Evolutionary conservation across 192 early-diverging fungal species (phyloP), one percentile per base, ranked within the genome.

Genomic region (Podila minutissima): DNA sequence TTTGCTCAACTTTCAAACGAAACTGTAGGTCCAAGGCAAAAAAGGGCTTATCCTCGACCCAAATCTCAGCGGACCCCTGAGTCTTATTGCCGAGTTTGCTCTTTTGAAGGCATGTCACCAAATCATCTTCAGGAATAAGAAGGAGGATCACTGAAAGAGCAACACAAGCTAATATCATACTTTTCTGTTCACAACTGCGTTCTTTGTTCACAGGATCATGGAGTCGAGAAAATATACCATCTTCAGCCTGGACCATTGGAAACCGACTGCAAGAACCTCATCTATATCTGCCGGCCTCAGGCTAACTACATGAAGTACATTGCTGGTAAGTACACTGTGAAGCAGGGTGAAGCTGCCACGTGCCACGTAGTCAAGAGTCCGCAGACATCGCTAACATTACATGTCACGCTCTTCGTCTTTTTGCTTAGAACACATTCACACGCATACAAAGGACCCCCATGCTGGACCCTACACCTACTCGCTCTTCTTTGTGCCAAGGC

Each of bases 201-300:
- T 51, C 55, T 60, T 35, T 46, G 41, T 17, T 46, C 41, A 66
- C 73, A 94, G 91, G 97, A 98, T 69, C 97, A 98, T 86, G 97
- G 97, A 24, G 95, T 97, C 15, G 95, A 97, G 65, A 97, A 95
- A 86, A 93, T 98, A 62, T 97, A 93, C 79, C 90, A 97, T 71
- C 86, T 98, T 24, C 84, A 93, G 22, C 66, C 88, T n/a, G 86
- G 79, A 19, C 84, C 79, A 37, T 67, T 93, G 66, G 91, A 93
- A 9, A 93, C 92, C 0, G 95, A 95, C 35, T 83, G 89, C 71
- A 88, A 86, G 60, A 90, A 87, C 66, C 66, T 98, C 28, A 89
- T 97, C n/a, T 98, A 97, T 75, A 88, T 98, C 38, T 89, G 91
- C 60, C 83, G 94, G 49, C 95, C 96, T 1, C 91, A 92, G 37